phyloP scores from a whole-genome alignment of 768 basidiomycete species.

The Mycena latifolia region DNA sequence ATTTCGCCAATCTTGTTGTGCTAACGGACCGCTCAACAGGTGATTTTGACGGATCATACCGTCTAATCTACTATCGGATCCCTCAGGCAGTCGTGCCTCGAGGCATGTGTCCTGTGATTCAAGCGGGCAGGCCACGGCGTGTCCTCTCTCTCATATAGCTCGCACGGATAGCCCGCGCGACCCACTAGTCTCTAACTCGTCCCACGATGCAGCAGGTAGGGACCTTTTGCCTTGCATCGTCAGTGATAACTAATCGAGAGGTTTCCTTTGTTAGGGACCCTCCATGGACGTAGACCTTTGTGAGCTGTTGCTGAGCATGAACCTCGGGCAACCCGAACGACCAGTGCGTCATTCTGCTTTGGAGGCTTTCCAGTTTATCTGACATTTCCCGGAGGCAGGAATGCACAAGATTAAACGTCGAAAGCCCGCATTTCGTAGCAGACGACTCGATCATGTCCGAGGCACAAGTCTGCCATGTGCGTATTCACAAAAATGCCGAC shows the following conservation, averaged over 20 bases:
- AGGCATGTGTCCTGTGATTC: conserved; percentile 34
- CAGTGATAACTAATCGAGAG: neutral
- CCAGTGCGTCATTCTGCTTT: conserved; percentile 43
- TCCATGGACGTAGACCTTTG: conserved; percentile 64
- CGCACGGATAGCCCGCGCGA: neutral
- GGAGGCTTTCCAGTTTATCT: conserved; percentile 22
- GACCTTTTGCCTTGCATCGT: neutral
- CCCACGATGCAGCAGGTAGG: conserved; percentile 15
- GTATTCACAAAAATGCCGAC: conserved; percentile 24
- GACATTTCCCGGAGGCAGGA: conserved; percentile 59
- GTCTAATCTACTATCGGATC: conserved; percentile 28
- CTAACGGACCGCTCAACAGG: conserved; percentile 10
- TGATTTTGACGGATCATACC: conserved; percentile 30
- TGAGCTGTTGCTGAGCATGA: conserved; percentile 64
- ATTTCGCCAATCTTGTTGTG: conserved; percentile 12
- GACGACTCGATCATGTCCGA: conserved; percentile 60
- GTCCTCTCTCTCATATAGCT: conserved; percentile 22
- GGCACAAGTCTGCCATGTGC: conserved; percentile 58
- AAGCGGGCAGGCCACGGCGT: conserved; percentile 28
- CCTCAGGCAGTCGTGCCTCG: conserved; percentile 28
- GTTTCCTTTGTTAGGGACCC: conserved; percentile 15
- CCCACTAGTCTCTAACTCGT: neutral
- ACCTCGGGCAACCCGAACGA: conserved; percentile 52
- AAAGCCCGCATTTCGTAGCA: conserved; percentile 31
- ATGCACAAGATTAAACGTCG: conserved; percentile 41